Percentiles rank a stretch among this genome's conserved stretches.
Evolutionary conservation across 2,329 filamentous ascomycete genomes (phyloP).

Genomic region (Alternaria ethzedia): DNA sequence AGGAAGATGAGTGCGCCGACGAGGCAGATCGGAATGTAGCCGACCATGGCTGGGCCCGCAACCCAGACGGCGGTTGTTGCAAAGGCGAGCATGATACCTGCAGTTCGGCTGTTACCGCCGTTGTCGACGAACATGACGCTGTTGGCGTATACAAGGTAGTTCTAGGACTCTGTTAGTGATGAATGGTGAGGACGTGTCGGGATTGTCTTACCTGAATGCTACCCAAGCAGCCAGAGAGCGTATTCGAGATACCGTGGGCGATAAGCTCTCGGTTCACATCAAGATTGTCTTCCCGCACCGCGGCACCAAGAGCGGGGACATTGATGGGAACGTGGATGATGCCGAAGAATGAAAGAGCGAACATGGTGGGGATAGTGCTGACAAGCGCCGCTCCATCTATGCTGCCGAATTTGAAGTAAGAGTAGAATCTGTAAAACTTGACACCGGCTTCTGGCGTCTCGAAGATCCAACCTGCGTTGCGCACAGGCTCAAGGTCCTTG

Average conservation of each 20-base stretch:
- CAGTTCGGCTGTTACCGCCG: conserved; percentile 84
- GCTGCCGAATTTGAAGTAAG: conserved; percentile 82
- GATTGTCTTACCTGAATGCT: conserved; percentile 71
- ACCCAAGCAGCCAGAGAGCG: conserved; percentile 81
- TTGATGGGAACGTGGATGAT: conserved; percentile 98
- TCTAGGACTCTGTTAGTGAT: conserved; percentile 60
- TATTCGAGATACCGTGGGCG: conserved; percentile 91
- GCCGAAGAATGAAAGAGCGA: conserved; percentile 96
- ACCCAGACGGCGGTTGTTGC: conserved; percentile 83
- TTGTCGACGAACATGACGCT: conserved; percentile 96
- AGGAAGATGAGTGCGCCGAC: conserved; percentile 95
- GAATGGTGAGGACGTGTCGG: too few species aligned
- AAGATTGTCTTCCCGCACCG: conserved; percentile 89
- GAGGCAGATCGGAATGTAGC: conserved; percentile 95
- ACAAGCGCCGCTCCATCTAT: conserved; percentile 83
- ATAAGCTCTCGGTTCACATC: conserved; percentile 90
- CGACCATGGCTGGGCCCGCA: conserved; percentile 85
- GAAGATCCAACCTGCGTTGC: conserved; percentile 87
- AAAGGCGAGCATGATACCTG: conserved; percentile 81
- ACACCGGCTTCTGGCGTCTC: conserved; percentile 81
- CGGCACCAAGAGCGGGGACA: conserved; percentile 88
- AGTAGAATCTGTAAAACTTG: conserved; percentile 98
- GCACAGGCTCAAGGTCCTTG: conserved; percentile 70
- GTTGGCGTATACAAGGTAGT: conserved; percentile 97
- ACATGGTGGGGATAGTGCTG: conserved; percentile 91